Evolutionary conservation across 306 rosid species (phyloP).

Genomic region (Quercus mongolica): DNA sequence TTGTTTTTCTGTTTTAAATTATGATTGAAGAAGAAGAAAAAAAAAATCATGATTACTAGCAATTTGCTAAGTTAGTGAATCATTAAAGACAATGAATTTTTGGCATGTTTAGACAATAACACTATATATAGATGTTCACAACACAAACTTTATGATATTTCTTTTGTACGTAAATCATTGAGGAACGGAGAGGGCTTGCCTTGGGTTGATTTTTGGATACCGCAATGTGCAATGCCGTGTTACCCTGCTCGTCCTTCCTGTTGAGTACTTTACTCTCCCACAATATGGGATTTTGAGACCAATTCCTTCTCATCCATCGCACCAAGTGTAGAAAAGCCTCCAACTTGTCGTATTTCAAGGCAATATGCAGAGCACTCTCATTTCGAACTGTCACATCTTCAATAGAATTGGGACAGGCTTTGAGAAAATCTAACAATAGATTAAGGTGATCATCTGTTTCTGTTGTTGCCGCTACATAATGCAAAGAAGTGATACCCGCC

Average conservation of each 20-base stretch:
- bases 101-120: too few relatives aligned
- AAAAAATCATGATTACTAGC: too few relatives aligned
- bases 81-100: neutral
- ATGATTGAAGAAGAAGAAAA: too few relatives aligned
- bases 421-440: conserved; percentile 21
- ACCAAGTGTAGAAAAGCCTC: neutral
- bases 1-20: too few relatives aligned
- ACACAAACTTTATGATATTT: too few relatives aligned
- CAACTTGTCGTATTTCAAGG: conserved; percentile 16
- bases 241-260: conserved; percentile 32
- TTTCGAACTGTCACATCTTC: conserved; percentile 28
- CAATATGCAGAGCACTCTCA: conserved; percentile 44
- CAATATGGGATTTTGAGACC: too few relatives aligned
- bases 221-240: conserved; percentile 34
- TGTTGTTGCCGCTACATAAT: conserved; percentile 17
- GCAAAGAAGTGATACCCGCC: neutral
- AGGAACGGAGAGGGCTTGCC: conserved; percentile 3
- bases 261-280: neutral
- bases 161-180: too few relatives aligned
- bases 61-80: too few relatives aligned
- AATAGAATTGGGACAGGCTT: conserved; percentile 30
- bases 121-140: too few relatives aligned
- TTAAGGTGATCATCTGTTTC: neutral
- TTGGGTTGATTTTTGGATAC: conserved; percentile 13
- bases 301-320: too few relatives aligned